Base-by-base conservation (phyloP, 495 filamentous ascomycete species). In the Stereocaulon alpinum region DNA sequence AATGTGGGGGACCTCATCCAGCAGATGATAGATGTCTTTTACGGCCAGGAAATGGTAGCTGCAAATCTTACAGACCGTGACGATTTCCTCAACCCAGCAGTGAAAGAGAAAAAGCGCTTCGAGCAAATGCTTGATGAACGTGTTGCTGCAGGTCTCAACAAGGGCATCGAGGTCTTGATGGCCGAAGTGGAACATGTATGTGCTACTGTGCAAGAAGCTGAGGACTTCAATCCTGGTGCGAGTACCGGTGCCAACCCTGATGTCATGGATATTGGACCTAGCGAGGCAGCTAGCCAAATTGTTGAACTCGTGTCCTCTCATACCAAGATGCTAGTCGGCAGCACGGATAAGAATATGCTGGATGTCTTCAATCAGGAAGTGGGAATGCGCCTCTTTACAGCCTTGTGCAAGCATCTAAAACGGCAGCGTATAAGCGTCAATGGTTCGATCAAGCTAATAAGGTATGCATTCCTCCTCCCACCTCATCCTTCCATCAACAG, bases 311-410 rank as follows among this genome's bases (percentile, higher is more conserved):
- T 97, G 4, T 81, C 84, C 22, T 85, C 84, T 18, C 93, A 99
- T 69, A 96, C 91, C 3, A 83, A 80, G 62, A 92, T 99, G 86
- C 79, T 99, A 3, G 79, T 85, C 3, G 93, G 93, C 30, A 92
- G 87, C 69, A 96, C 91, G 3, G 93, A 99, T 68, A 97, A 97
- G 73, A 91, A 86, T 67, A 91, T 95, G 76, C 83, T 99, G 20
- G 93, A 99, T 67, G 93, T 97, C 20, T 99, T 99, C 76, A 96
- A 95, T 71, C 91, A 95, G 73, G 93, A 99, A 74, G 92, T 97
- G 30, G 94, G 93, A 2, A 77, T 97, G 42, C 85, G 94, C 18
- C 80, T 97, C 18, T 97, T 97, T 71, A 82, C 85, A 0, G 87
- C 86, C 15, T 72, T 97, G 40, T 96, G 91, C 77, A 97, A 99